phyloP scores from a whole-genome alignment of 176 grass and related monocot genomes.

The Themeda triandra region DNA sequence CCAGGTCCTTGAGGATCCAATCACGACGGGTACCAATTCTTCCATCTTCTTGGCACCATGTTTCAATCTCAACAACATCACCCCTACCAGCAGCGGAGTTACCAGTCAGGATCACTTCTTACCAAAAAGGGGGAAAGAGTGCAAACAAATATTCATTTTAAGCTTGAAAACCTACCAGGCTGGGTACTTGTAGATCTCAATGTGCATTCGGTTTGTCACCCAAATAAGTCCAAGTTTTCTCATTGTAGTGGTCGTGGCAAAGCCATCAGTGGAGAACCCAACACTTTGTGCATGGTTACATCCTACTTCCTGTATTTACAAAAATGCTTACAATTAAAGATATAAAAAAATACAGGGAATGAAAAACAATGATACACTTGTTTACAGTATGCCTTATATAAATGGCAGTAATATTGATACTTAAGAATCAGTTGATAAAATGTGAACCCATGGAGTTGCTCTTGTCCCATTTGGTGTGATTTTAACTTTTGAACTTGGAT shows the following conservation, averaged over 20 bases:
- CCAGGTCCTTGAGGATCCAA: conserved; percentile 92
- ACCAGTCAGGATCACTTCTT: conserved; percentile 5
- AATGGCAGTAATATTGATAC: neutral
- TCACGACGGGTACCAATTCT: conserved; percentile 90
- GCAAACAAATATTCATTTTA: neutral
- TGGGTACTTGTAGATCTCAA: conserved; percentile 97
- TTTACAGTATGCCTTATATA: neutral
- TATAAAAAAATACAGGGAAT: neutral
- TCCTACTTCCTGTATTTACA: conserved; percentile 76
- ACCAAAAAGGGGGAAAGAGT: neutral
- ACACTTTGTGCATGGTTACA: conserved; percentile 95
- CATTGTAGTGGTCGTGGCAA: conserved; percentile 94
- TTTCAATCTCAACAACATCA: conserved; percentile 96
- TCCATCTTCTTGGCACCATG: conserved; percentile 97
- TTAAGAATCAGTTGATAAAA: conserved; percentile 6
- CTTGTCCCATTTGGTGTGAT: neutral
- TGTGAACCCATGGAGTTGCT: neutral
- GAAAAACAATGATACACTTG: neutral
- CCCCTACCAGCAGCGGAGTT: conserved; percentile 56
- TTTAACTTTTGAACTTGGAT: neutral
- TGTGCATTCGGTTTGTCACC: conserved; percentile 96
- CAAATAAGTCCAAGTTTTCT: conserved; percentile 92
- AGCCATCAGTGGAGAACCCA: conserved; percentile 95
- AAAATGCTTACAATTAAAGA: conserved; percentile 13
- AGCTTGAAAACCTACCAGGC: conserved; percentile 63